Conservation (phyloP, 2,329 filamentous ascomycete genomes). For the Hypoxylon sp. region DNA sequence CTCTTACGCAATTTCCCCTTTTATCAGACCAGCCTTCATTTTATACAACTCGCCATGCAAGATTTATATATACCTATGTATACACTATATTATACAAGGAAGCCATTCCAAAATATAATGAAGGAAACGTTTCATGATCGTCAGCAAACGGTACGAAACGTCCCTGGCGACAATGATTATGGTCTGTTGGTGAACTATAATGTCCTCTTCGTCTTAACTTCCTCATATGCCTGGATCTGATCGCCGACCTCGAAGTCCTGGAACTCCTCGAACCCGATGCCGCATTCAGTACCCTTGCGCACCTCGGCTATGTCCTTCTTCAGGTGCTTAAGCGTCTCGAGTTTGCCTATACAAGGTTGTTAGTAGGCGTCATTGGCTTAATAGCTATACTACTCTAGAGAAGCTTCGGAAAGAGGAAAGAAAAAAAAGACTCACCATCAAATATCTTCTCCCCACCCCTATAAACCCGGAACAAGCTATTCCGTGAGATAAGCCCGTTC, state of each 20-base stretch:
- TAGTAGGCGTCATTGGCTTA: background rate
- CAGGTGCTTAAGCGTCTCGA: conserved; percentile 87
- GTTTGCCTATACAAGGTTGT: conserved; percentile 69
- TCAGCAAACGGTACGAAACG: too few relatives aligned
- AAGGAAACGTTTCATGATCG: background rate
- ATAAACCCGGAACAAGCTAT: conserved; percentile 78
- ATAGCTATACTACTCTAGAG: background rate
- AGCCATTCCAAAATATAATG: background rate
- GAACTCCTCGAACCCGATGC: conserved; percentile 87
- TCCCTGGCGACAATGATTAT: too few relatives aligned
- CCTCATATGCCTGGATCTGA: conserved; percentile 89
- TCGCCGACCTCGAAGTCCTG: conserved; percentile 85
- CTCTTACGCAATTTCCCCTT: background rate
- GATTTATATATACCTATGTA: background rate
- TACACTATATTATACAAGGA: background rate
- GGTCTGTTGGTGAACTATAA: conserved; percentile 57
- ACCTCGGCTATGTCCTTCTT: conserved; percentile 94
- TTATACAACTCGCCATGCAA: background rate
- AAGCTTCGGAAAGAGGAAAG: background rate
- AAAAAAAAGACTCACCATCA: conserved; percentile 76
- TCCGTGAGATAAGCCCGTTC: conserved; percentile 80
- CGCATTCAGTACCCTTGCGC: conserved; percentile 94
- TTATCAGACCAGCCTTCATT: background rate
- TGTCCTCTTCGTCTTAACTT: conserved; percentile 78
- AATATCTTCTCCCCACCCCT: conserved; percentile 80